Percentiles rank a stretch among this genome's conserved stretches.
phyloP scores from a whole-genome alignment of 2,329 filamentous ascomycete genomes.

The Colletotrichum musae region DNA sequence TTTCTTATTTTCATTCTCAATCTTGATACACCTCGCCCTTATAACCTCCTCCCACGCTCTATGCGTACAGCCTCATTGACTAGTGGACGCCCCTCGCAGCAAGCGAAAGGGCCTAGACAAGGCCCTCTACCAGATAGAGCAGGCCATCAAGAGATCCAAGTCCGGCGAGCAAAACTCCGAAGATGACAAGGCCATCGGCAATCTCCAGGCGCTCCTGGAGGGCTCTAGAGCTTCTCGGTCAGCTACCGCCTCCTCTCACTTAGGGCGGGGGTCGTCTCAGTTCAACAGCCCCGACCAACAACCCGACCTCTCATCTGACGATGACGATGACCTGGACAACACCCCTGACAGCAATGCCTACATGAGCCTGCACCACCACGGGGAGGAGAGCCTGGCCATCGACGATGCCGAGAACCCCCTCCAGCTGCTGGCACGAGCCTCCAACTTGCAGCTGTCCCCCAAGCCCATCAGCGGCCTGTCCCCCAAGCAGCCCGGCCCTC shows the following conservation, averaged over 20 bases:
- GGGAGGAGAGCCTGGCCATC: constrained; percentile 70
- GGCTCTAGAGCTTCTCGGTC: constrained; percentile 42
- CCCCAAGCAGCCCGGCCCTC: constrained; percentile 39
- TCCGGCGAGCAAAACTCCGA: constrained; percentile 59
- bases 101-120: constrained; percentile 83
- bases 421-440: constrained; percentile 80
- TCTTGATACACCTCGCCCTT: no score
- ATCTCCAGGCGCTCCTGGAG: constrained; percentile 58
- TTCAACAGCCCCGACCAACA: constrained; percentile 44
- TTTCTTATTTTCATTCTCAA: no score
- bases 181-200: constrained; percentile 61
- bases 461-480: constrained; percentile 45
- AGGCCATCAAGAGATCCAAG: constrained; percentile 73
- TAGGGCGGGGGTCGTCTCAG: constrained; percentile 36
- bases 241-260: constrained; percentile 42
- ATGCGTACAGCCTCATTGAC: constrained; percentile 35
- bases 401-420: constrained; percentile 84
- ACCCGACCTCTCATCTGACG: constrained; percentile 51
- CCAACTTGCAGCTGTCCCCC: constrained; percentile 74
- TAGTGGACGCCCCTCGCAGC: constrained; percentile 55
- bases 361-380: constrained; percentile 44
- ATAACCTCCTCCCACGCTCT: no score
- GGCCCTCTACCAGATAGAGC: constrained; percentile 80
- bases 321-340: constrained; percentile 51
- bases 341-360: constrained; percentile 43